A percentile compares a stretch with the other conserved stretches of the same genome.
Conservation (phyloP, 2,329 filamentous ascomycete species). For the Chaetomiaceae sp. region DNA sequence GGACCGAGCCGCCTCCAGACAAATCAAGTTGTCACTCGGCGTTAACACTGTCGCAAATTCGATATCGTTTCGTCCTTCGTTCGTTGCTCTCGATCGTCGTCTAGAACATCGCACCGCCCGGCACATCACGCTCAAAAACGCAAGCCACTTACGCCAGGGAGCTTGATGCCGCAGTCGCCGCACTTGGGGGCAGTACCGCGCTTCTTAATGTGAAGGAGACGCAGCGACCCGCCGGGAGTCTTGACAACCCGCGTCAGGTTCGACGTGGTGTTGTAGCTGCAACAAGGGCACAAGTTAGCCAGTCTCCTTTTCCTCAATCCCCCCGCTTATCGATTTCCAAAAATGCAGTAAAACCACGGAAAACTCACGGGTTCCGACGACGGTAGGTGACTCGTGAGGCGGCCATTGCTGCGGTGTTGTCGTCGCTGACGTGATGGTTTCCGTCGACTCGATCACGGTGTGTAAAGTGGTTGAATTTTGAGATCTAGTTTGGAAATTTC, state of each 20-base stretch:
- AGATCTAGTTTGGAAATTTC: conserved; percentile 28
- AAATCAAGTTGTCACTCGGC: background rate
- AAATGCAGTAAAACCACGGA: background rate
- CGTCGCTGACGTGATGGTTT: conserved; percentile 28
- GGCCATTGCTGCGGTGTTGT: conserved; percentile 52
- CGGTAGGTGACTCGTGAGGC: conserved; percentile 63
- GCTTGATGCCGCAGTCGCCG: conserved; percentile 97
- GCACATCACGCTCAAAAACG: conserved; percentile 14
- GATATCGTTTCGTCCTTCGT: background rate
- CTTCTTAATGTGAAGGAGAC: conserved; percentile 99
- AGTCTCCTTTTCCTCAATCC: background rate
- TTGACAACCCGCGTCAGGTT: conserved; percentile 96
- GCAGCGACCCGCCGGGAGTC: conserved; percentile 93
- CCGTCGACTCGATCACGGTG: conserved; percentile 28
- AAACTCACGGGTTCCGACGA: conserved; percentile 73
- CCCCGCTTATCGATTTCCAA: background rate
- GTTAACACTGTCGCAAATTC: background rate
- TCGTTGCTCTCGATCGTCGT: conserved; percentile 1
- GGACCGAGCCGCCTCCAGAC: background rate
- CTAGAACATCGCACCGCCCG: background rate
- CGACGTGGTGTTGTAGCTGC: conserved; percentile 94
- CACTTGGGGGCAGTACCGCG: conserved; percentile 97
- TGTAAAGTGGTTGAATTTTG: conserved; percentile 29
- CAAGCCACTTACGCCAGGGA: conserved; percentile 80
- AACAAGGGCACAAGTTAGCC: conserved; percentile 17